A percentile compares a stretch with the other conserved stretches of the same genome.
These are phyloP conservation scores for Blastocystis hominis DNA, from an alignment of 352 stramenopile species.

Conservation along the genomic window DNA sequence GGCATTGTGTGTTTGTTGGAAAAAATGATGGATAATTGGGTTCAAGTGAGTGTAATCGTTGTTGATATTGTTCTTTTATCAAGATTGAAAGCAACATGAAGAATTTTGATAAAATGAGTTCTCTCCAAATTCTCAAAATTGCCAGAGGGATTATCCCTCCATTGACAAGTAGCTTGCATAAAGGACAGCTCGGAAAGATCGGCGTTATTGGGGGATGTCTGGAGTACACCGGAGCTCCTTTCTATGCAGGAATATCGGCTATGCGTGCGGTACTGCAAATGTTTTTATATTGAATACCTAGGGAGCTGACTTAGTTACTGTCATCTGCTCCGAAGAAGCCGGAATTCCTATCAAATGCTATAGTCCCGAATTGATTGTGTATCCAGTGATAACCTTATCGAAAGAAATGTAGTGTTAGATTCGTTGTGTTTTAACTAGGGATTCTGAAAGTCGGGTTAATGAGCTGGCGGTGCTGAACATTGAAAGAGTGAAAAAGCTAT, in stretches of 20 bases:
- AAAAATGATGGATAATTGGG: neutral
- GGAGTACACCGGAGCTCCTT: conserved; percentile 90
- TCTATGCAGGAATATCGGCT: conserved; percentile 83
- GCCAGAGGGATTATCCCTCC: neutral
- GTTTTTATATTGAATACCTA: neutral
- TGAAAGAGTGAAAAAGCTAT: neutral
- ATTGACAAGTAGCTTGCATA: neutral
- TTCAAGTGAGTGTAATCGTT: too few species aligned
- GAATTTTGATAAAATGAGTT: neutral
- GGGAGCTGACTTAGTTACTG: conserved; percentile 83
- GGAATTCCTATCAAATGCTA: conserved; percentile 89
- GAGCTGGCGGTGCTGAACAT: neutral
- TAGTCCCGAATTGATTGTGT: conserved; percentile 57
- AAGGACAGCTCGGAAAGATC: conserved; percentile 69
- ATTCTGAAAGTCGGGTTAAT: neutral
- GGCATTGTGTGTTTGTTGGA: neutral
- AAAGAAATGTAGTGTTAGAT: neutral
- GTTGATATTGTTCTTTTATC: too few species aligned
- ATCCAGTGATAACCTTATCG: neutral
- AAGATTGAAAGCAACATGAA: neutral
- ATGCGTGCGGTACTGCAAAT: conserved; percentile 68
- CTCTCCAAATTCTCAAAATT: neutral
- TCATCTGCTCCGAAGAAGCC: conserved; percentile 87
- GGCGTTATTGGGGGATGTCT: conserved; percentile 84
- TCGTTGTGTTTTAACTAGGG: neutral